A percentile compares a stretch with the other conserved stretches of the same genome.
These are phyloP conservation scores for Eucalyptus marginata DNA, from an alignment of 345 rosid genomes.

Conservation along the genomic window DNA sequence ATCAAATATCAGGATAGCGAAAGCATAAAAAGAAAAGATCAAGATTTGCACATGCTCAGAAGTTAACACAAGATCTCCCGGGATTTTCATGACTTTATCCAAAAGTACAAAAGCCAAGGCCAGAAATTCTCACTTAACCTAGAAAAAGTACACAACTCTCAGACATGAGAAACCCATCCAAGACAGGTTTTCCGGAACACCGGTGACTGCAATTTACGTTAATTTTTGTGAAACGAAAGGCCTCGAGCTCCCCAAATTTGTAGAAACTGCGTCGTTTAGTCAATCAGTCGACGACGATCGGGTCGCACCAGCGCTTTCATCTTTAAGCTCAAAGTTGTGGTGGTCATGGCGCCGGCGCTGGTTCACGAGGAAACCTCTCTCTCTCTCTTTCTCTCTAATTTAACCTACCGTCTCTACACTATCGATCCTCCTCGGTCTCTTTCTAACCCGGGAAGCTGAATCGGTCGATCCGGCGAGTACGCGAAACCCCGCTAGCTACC, in stretches of 20 bases:
- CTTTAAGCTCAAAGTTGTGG: background rate
- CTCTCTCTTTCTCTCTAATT: background rate
- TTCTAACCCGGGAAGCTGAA: background rate
- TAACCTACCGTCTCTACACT: background rate
- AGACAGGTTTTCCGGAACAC: background rate
- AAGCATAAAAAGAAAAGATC: background rate
- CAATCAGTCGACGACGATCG: background rate
- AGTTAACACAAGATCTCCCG: background rate
- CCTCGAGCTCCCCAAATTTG: background rate
- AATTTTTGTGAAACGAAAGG: background rate
- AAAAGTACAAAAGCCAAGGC: background rate
- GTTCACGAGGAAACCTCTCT: background rate
- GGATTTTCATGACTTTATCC: background rate
- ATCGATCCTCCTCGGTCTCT: background rate
- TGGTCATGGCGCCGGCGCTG: background rate
- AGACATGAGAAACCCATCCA: background rate
- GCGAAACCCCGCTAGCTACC: constrained; percentile 14
- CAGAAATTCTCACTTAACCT: background rate
- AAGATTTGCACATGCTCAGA: background rate
- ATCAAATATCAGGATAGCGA: background rate
- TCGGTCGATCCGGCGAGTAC: background rate
- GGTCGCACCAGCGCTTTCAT: background rate
- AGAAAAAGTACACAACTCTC: background rate
- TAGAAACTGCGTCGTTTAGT: background rate
- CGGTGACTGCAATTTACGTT: background rate